Conservation (phyloP, 2,329 filamentous ascomycete genomes). For the Bipolaris sorokiniana region DNA sequence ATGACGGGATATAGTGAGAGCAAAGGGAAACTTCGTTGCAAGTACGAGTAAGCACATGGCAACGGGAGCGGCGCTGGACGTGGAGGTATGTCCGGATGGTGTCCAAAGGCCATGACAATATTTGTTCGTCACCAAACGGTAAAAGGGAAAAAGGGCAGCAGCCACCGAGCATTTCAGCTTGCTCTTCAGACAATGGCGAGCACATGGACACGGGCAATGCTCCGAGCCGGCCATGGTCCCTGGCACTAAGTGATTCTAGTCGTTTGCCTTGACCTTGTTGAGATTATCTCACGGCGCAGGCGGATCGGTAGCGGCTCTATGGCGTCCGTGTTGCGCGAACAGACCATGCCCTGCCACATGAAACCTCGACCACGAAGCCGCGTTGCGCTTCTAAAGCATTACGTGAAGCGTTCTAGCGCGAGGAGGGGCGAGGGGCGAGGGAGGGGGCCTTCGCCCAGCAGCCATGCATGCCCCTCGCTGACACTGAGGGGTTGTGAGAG, state of each 20-base stretch:
- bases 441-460: constrained; percentile 33
- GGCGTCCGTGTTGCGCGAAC: constrained; percentile 31
- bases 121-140: not conserved
- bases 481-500: constrained; percentile 10
- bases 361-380: constrained; percentile 37
- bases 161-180: not conserved
- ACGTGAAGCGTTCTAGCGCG: constrained; percentile 45
- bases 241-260: constrained; percentile 6
- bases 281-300: constrained; percentile 34
- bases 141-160: not conserved
- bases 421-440: constrained; percentile 16
- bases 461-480: constrained; percentile 28
- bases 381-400: constrained; percentile 41
- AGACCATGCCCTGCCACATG: constrained; percentile 32
- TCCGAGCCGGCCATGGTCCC: constrained; percentile 1
- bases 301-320: constrained; percentile 32
- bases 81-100: constrained; percentile 12
- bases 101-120: constrained; percentile 1
- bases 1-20: not conserved
- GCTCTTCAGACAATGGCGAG: not conserved
- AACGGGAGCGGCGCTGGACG: constrained; percentile 10
- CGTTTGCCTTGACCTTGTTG: constrained; percentile 8
- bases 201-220: constrained; percentile 3
- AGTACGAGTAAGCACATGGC: constrained; percentile 2
- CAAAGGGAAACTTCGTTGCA: not conserved